Evolutionary conservation across 441 rosid genomes (phyloP), one percentile per base, ranked within the genome.

Genomic region (Erodium chrysanthum): DNA sequence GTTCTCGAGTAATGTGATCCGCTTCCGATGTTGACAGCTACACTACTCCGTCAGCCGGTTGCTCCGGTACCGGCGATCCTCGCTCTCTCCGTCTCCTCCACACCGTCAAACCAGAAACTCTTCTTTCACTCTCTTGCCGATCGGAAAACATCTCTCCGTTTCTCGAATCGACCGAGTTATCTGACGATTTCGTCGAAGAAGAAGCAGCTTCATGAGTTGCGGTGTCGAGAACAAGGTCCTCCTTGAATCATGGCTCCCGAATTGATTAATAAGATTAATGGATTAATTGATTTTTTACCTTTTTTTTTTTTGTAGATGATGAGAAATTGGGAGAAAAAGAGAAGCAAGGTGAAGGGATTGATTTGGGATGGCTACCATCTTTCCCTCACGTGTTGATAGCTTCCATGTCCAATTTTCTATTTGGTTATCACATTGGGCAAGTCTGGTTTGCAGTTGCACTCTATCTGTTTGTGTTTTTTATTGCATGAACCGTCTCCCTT

Each of bases 351-450:
- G 68, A 37, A 56, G 76, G 67, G 17, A 0, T 66, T 46, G 88
- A 83, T 79, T 68, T 79, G 52, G 93, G 93, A 76, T 86, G 91
- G 90, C 48, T 83, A 21, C 88, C 88, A 44, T 81, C 93, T 67
- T 87, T 89, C 69, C 91, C 93, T 75, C 88, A 82, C 75, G 88
- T 75, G 33, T 46, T 75, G 65, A 68, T 76, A 8, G 96, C 91
- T 78, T 87, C 96, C 27, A 81, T 87, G 88, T 77, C 93, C n/a
- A 89, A 83, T 77, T 84, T 86, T 79, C 84, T 89, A 14, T 89
- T 89, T 40, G 91, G 93, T 70, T 89, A 89, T 79, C 96, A 89
- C 79, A 89, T 89, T 11, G 93, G 93, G 88, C 84, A 31, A 48
- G 69, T 35, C 7, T 64, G 18, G 66, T 29, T 17, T 61, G 37